Conservation (phyloP, 2,329 filamentous ascomycete species). For the Aureobasidium melanogenum region DNA sequence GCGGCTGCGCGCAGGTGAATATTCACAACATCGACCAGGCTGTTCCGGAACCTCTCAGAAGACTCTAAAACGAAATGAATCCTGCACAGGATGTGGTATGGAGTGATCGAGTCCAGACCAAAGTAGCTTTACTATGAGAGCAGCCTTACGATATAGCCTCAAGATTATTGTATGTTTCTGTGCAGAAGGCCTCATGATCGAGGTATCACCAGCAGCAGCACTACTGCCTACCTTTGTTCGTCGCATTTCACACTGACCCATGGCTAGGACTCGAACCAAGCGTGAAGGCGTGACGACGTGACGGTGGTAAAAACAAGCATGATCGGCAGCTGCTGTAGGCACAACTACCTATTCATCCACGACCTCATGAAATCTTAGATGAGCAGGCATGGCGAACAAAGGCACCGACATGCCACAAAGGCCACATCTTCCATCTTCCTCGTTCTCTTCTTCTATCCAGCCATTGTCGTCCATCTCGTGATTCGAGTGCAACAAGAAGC, state of each 20-base stretch:
- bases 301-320: not conserved
- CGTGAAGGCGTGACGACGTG: too few species aligned
- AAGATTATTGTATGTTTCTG: not conserved
- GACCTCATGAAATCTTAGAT: slow-evolving; percentile 43
- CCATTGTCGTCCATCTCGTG: not conserved
- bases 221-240: not conserved
- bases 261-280: not conserved
- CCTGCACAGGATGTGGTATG: not conserved
- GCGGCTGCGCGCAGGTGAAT: not conserved
- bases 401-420: slow-evolving; percentile 48
- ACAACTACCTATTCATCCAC: not conserved
- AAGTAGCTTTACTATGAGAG: not conserved
- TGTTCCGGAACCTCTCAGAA: not conserved
- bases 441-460: slow-evolving; percentile 6
- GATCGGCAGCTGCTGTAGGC: not conserved
- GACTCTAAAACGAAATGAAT: too few species aligned
- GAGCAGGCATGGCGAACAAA: slow-evolving; percentile 49
- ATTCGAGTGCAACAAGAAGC: not conserved
- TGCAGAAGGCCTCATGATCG: not conserved
- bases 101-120: not conserved
- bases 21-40: not conserved
- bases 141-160: not conserved
- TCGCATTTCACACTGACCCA: too few species aligned
- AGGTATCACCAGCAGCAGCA: not conserved
- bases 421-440: slow-evolving; percentile 31